A percentile compares a stretch with the other conserved stretches of the same genome.
Evolutionary conservation across 2,329 filamentous ascomycete species (phyloP).

Genomic region (Fusarium tupiense): DNA sequence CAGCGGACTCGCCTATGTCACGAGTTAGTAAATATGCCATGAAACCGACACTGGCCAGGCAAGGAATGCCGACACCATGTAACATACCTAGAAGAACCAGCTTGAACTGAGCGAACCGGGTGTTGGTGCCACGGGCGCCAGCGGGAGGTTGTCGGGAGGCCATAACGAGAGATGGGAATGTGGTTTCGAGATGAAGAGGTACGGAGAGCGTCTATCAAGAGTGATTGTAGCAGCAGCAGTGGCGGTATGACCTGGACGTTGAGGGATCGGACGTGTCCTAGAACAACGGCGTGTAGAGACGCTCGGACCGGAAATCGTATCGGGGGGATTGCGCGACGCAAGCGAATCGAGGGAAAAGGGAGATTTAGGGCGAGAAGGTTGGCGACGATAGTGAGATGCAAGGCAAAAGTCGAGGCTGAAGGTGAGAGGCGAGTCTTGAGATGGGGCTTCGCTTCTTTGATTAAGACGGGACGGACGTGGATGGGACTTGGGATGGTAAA

Average conservation of each 20-base stretch:
- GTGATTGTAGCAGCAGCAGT: constrained; percentile 24
- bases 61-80: constrained; percentile 14
- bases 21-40: constrained; percentile 50
- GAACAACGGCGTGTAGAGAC: constrained; percentile 37
- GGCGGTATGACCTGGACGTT: constrained; percentile 40
- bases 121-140: constrained; percentile 72
- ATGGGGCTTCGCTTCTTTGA: constrained; percentile 36
- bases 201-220: constrained; percentile 22
- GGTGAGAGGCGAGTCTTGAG: constrained; percentile 35
- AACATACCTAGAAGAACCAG: constrained; percentile 90
- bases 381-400: constrained; percentile 21
- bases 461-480: constrained; percentile 28
- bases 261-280: constrained; percentile 43
- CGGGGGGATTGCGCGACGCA: constrained; percentile 11
- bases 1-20: constrained; percentile 88
- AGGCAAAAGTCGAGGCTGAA: constrained; percentile 36
- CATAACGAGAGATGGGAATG: constrained; percentile 66
- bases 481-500: constrained; percentile 28
- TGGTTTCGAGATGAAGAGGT: constrained; percentile 37
- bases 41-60: constrained; percentile 1
- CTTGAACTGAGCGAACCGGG: constrained; percentile 99
- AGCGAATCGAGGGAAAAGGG: constrained; percentile 14
- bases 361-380: constrained; percentile 9
- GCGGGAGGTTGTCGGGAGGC: constrained; percentile 79
- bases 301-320: constrained; percentile 31